Base-by-base conservation (phyloP, 2,329 filamentous ascomycete species). In the Aspergillus sp. region DNA sequence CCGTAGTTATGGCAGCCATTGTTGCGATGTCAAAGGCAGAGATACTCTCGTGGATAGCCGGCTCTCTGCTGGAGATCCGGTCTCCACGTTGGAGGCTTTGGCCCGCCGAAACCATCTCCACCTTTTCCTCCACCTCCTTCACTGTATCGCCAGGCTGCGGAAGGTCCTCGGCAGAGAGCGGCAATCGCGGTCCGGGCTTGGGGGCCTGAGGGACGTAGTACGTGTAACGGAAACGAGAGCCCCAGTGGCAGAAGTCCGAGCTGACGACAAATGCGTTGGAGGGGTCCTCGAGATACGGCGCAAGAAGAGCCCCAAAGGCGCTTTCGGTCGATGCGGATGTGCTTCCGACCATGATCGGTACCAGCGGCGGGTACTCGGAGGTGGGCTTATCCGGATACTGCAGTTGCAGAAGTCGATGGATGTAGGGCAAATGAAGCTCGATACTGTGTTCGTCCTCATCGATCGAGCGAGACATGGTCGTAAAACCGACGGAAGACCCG, bases 171-270 rank as follows among this genome's bases (percentile, higher is more conserved):
- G 75, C 57, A 57, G 76, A 65, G 70, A 60, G 52, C 13, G 72
- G 72, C 16, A 74, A 63, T 11, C 45, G 54, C 3, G 69, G 70
- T 1, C 63, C 66, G 13, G 72, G 70, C 14, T 58, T 63, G 20
- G 76, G 64, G 59, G 78, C 50, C 55, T 80, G 54, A 54, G 82
- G 75, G 30, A 84, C 80, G 69, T 96, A 96, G 53, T 87, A 87
- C 24, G 85, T 89, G 71, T 97, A 99, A 50, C 81, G 77, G 71
- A 96, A 99, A 45, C 90, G 81, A 0, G 78, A 62, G 10, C 94
- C 94, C 94, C 94, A 99, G 72, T 99, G 94, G 59, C 93, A 96
- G 70, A 99, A 99, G 70, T 99, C 94, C 1, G 91, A 96, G 69
- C 89, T 94, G 57, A 97, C 82, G 55, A 99, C 82, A 67, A 97